These are phyloP conservation scores for Lactifluus piperatus DNA, from an alignment of 768 basidiomycete genomes.

Conservation along the genomic window DNA sequence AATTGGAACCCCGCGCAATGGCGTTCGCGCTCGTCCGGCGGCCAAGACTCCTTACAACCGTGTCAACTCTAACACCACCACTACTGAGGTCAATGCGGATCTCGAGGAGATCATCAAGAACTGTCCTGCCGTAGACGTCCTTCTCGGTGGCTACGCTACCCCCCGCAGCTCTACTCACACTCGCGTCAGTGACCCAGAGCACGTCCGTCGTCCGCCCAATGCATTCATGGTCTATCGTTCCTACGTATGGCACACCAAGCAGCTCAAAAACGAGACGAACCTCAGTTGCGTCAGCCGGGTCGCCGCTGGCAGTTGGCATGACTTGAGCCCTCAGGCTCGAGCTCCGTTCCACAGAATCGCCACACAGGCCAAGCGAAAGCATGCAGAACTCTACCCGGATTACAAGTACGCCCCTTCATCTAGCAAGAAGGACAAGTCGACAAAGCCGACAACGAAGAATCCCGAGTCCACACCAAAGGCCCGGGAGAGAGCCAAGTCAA, in stretches of 20 bases:
- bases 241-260: constrained; percentile 46
- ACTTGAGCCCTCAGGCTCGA: constrained; percentile 39
- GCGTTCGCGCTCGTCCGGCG: not conserved
- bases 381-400: constrained; percentile 44
- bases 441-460: constrained; percentile 29
- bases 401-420: constrained; percentile 54
- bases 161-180: constrained; percentile 34
- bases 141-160: constrained; percentile 22
- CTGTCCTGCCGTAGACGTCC: constrained; percentile 15
- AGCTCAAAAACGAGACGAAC: constrained; percentile 46
- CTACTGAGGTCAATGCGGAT: not conserved
- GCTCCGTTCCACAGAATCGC: constrained; percentile 40
- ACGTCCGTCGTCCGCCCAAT: constrained; percentile 73
- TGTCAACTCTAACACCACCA: not conserved
- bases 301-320: constrained; percentile 61
- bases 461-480: constrained; percentile 20
- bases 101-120: constrained; percentile 8
- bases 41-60: constrained; percentile 1
- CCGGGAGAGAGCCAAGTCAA: constrained; percentile 36
- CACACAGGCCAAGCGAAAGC: constrained; percentile 36
- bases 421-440: constrained; percentile 26
- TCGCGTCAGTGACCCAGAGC: constrained; percentile 35
- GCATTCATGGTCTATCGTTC: constrained; percentile 82
- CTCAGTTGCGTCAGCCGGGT: constrained; percentile 69
- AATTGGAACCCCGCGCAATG: not conserved